Evolutionary conservation across 2,329 filamentous ascomycete species (phyloP).

Genomic region (Cercospora canescens): DNA sequence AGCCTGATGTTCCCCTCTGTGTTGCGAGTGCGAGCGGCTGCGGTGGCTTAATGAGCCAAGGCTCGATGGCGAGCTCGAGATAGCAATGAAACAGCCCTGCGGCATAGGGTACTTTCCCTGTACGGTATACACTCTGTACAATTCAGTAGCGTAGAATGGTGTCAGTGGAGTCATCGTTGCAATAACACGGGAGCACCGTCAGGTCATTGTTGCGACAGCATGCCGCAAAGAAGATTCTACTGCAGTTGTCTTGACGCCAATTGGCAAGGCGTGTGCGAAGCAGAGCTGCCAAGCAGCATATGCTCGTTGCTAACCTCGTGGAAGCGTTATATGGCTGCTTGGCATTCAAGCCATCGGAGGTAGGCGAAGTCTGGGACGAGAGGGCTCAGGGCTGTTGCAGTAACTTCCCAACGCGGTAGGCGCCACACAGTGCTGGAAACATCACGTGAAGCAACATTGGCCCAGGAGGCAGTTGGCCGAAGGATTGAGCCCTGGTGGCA

Average conservation of each 20-base stretch:
- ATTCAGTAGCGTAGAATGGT: not conserved
- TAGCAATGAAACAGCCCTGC: not conserved
- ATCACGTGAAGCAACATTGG: not conserved
- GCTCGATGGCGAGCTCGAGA: not conserved
- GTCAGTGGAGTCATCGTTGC: not conserved
- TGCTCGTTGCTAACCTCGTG: not conserved
- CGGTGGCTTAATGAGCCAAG: not conserved
- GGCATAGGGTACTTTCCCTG: not conserved
- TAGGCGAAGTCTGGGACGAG: not conserved
- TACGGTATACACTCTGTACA: not conserved
- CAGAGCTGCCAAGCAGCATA: not conserved
- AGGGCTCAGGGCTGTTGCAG: not conserved
- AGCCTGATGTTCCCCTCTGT: not conserved
- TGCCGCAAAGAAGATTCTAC: not conserved
- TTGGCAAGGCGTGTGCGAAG: not conserved
- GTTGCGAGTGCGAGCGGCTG: not conserved
- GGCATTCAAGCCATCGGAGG: not conserved
- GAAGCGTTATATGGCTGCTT: not conserved
- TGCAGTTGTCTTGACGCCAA: not conserved
- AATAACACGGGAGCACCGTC: not conserved
- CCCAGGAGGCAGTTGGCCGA: not conserved
- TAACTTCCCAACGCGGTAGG: not conserved
- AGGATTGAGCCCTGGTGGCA: not conserved
- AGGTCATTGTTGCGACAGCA: not conserved
- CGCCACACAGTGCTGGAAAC: not conserved